Base-by-base conservation (phyloP, 495 filamentous ascomycete genomes). In the Penicillium odoratum region DNA sequence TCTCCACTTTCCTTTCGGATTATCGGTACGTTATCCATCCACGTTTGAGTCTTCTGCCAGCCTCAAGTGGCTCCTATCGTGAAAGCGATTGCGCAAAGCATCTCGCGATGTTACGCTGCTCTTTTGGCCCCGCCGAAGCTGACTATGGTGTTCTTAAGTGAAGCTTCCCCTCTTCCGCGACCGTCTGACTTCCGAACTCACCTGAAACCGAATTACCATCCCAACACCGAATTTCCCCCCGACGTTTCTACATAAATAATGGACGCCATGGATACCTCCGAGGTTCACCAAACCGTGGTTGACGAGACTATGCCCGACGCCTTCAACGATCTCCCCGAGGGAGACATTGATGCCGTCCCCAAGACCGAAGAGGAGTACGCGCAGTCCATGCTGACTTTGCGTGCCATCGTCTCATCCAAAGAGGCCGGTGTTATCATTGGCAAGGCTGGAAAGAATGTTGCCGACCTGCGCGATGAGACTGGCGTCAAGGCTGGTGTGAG, bases 351-450 rank as follows among this genome's bases (percentile, higher is more conserved):
- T 62, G 76, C 83, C 52, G 81, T 83, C 26, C 88, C 88, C 53
- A 89, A 88, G 80, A 96, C 93, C 36, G 95, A 98, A 59, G 93
- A 98, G 63, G 94, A 98, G 70, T 98, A 98, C 70, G 92, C 91
- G 15, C 84, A 91, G 72, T 82, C 92, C 16, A 88, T 91, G 72
- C 80, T 98, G 64, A 98, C 94, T 53, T 84, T 98, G 44, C 90
- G 94, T 66, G 95, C 94, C 54, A 98, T 98, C 68, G 95, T 98
- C 64, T 95, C 93, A 15, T 95, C 95, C 64, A 97, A 97, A 77
- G 94, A 98, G 75, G 94, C 94, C 53, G 94, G 94, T 63, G 90
- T 98, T 55, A 97, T 98, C 72, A 98, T 98, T 68, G 94, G 94
- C 67, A 98, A 98, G 77, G 92, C 88, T 42, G 94, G 94, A 57